Evolutionary conservation across 2,329 filamentous ascomycete genomes (phyloP).

Genomic region (Pseudogymnoascus sp.): DNA sequence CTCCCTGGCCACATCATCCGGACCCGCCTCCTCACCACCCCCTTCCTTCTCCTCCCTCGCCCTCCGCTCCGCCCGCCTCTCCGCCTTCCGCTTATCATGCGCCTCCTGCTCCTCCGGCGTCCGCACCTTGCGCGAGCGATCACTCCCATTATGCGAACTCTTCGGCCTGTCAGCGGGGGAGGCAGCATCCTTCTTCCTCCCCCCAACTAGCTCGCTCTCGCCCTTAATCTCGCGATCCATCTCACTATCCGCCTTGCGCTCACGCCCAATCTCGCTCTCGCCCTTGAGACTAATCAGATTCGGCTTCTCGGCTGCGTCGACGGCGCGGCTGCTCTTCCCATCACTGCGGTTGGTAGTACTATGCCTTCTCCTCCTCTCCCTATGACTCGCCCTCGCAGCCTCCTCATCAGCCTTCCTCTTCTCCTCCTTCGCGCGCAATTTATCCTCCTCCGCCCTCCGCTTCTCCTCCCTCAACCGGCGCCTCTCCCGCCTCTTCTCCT

Average conservation of each 20-base stretch:
- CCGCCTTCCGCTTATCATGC: constrained; percentile 24
- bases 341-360: background rate
- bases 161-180: background rate
- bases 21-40: background rate
- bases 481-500: background rate
- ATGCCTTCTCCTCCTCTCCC: background rate
- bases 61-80: constrained; percentile 14
- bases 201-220: background rate
- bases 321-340: background rate
- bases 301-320: background rate
- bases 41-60: background rate
- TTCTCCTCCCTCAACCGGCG: background rate
- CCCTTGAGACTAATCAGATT: background rate
- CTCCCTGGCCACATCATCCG: background rate
- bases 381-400: background rate
- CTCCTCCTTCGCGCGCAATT: background rate
- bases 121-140: constrained; percentile 13
- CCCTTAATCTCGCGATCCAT: background rate
- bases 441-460: background rate
- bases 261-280: background rate
- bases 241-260: background rate
- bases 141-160: background rate
- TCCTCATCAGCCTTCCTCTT: background rate
- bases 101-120: constrained; percentile 25
- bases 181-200: background rate